Evolutionary conservation across 2,329 filamentous ascomycete genomes (phyloP).

Genomic region (Trichoderma sp.): DNA sequence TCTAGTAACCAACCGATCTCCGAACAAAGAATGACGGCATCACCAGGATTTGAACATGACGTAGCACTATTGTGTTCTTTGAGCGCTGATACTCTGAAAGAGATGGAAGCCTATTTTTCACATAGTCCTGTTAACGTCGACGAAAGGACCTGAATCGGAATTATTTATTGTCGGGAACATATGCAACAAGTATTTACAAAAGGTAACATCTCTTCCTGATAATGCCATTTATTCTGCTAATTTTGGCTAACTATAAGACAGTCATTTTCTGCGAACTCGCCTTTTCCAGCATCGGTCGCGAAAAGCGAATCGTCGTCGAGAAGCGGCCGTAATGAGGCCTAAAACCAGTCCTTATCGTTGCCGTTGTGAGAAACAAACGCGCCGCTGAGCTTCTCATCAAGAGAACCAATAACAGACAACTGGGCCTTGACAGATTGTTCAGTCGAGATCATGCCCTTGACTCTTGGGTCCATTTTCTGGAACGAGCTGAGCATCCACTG

Average conservation of each 20-base stretch:
- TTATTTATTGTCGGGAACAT: not conserved
- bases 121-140: not conserved
- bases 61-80: not conserved
- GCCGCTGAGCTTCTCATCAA: not conserved
- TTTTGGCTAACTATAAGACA: not conserved
- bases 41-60: not conserved
- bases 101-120: not conserved
- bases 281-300: not conserved
- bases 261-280: not conserved
- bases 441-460: not conserved
- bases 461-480: not conserved
- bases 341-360: not conserved
- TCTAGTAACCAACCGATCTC: not conserved
- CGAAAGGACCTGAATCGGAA: not conserved
- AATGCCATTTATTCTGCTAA: not conserved
- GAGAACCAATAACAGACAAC: not conserved
- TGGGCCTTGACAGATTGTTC: not conserved
- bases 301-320: not conserved
- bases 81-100: fast-evolving
- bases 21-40: not conserved
- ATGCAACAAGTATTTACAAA: not conserved
- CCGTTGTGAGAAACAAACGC: not conserved
- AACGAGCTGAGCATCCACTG: not conserved
- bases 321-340: not conserved
- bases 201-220: not conserved